Evolutionary conservation across 2,329 filamentous ascomycete genomes (phyloP).

Genomic region (Neoarthrinium moseri): DNA sequence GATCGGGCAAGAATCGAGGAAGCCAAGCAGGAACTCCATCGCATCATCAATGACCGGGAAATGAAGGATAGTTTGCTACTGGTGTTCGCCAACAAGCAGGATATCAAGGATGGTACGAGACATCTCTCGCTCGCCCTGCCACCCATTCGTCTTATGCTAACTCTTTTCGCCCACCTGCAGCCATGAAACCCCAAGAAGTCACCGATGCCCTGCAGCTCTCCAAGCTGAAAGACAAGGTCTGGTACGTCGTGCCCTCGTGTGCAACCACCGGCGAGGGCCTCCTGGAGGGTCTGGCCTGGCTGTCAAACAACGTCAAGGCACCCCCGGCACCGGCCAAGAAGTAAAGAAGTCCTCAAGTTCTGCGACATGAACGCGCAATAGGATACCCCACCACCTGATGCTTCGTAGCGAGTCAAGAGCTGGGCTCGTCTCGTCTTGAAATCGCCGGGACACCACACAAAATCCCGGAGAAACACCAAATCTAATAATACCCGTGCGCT

Average conservation of each 20-base stretch:
- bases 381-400: neutral
- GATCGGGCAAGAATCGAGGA: constrained; percentile 91
- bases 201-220: constrained; percentile 74
- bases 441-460: neutral
- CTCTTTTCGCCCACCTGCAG: constrained; percentile 38
- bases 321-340: constrained; percentile 55
- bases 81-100: constrained; percentile 99
- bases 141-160: neutral
- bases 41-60: constrained; percentile 97
- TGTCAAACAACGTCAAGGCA: constrained; percentile 80
- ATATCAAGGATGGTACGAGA: constrained; percentile 73
- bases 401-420: neutral
- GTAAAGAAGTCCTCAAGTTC: too few species aligned
- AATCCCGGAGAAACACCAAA: too few species aligned
- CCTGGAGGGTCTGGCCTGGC: constrained; percentile 78
- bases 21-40: constrained; percentile 88
- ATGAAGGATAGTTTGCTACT: constrained; percentile 93
- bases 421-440: neutral
- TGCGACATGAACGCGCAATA: too few species aligned
- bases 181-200: constrained; percentile 77
- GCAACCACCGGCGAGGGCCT: constrained; percentile 80
- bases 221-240: constrained; percentile 79
- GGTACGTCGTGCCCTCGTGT: constrained; percentile 82
- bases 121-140: neutral
- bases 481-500: constrained; percentile 5